Conservation (phyloP, 768 basidiomycete genomes). For the Sistotremastrum niveocremeum region DNA sequence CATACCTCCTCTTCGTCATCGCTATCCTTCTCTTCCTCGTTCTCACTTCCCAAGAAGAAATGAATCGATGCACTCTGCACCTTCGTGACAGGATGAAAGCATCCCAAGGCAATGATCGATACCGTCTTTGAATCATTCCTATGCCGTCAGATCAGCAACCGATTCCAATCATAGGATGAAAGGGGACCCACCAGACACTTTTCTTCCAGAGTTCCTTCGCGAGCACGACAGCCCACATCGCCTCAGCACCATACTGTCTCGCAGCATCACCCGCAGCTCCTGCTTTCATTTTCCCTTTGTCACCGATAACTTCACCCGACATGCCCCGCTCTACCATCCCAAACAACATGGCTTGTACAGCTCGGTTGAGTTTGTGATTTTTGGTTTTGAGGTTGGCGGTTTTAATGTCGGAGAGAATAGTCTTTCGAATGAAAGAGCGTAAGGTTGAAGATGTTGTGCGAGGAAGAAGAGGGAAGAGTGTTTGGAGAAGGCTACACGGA, state of each 20-base stretch:
- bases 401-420: conserved; percentile 86
- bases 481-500: conserved; percentile 59
- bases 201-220: conserved; percentile 93
- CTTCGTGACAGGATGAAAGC: conserved; percentile 86
- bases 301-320: conserved; percentile 64
- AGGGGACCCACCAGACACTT: conserved; percentile 55
- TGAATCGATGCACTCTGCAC: conserved; percentile 90
- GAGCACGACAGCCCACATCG: conserved; percentile 94
- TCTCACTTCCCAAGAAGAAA: conserved; percentile 90
- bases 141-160: neutral
- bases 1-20: conserved; percentile 50
- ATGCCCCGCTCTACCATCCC: conserved; percentile 91
- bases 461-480: conserved; percentile 91
- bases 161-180: neutral
- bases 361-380: conserved; percentile 92
- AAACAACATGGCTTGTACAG: conserved; percentile 92
- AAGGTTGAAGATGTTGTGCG: conserved; percentile 78
- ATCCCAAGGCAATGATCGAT: conserved; percentile 80
- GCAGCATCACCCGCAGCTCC: conserved; percentile 15
- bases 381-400: conserved; percentile 79
- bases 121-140: conserved; percentile 90
- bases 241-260: conserved; percentile 53
- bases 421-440: conserved; percentile 77
- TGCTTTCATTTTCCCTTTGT: conserved; percentile 64
- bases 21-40: conserved; percentile 59